Percentiles rank a stretch among this genome's conserved stretches.
phyloP scores from a whole-genome alignment of 257 asterid genomes.

The Solanum pennellii region DNA sequence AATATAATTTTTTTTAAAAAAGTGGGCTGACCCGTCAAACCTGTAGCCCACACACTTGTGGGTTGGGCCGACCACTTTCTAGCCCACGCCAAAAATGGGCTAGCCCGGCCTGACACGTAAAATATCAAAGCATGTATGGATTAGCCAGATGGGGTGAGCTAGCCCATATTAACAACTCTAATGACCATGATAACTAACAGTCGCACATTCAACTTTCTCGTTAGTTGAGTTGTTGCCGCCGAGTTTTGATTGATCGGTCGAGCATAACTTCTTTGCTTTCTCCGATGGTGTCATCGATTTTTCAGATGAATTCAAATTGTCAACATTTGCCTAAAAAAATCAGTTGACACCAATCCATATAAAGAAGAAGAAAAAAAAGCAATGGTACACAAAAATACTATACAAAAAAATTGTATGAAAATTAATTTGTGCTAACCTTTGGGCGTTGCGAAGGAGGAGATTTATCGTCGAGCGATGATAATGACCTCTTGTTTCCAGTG shows the following conservation, averaged over 20 bases:
- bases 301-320: neutral
- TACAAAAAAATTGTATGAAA: neutral
- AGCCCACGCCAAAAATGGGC: too few relatives aligned
- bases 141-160: too few relatives aligned
- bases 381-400: neutral
- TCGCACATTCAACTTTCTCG: neutral
- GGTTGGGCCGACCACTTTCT: too few relatives aligned
- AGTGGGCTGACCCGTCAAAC: too few relatives aligned
- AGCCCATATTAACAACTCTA: too few relatives aligned
- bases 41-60: too few relatives aligned
- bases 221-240: neutral
- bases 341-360: neutral
- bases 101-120: too few relatives aligned
- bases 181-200: too few relatives aligned
- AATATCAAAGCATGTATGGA: too few relatives aligned
- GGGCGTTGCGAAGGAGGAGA: neutral
- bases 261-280: neutral
- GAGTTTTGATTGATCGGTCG: neutral
- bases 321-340: neutral
- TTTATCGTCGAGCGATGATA: neutral
- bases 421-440: neutral
- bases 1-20: too few relatives aligned
- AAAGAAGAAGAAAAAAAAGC: too few relatives aligned
- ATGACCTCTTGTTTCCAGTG: neutral
- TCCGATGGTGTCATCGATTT: neutral